A percentile compares a stretch with the other conserved stretches of the same genome.
Conservation (phyloP, 2,329 filamentous ascomycete genomes). For the Zasmidium angulare region DNA sequence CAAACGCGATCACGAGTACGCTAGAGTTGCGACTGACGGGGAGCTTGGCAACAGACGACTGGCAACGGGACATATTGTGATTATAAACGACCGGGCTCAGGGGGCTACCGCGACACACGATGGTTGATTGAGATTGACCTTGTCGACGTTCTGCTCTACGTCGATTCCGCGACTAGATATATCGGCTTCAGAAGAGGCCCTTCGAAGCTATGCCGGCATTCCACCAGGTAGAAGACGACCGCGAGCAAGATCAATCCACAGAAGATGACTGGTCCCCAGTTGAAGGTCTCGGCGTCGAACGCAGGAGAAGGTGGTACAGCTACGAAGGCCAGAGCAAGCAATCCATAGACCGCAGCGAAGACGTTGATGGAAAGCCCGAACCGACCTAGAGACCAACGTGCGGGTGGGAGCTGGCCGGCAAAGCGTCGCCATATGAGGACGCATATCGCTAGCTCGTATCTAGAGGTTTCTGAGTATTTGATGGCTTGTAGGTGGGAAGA, state of each 20-base stretch:
- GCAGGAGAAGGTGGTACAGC: neutral
- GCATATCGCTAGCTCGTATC: conserved; percentile 36
- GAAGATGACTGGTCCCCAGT: conserved; percentile 9
- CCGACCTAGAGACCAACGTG: conserved; percentile 17
- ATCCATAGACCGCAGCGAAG: conserved; percentile 2
- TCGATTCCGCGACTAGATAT: neutral
- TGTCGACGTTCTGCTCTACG: too few species aligned
- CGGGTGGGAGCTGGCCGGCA: conserved; percentile 13
- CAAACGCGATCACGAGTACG: too few species aligned
- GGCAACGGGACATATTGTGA: too few species aligned
- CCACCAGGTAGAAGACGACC: conserved; percentile 2
- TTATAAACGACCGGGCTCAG: too few species aligned
- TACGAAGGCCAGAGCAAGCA: conserved; percentile 1
- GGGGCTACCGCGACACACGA: too few species aligned
- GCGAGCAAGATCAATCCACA: neutral
- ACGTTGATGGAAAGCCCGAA: conserved; percentile 12
- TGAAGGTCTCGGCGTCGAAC: neutral
- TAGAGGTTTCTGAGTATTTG: neutral
- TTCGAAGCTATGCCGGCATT: neutral
- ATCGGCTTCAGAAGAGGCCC: neutral
- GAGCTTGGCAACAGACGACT: too few species aligned
- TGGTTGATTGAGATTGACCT: too few species aligned
- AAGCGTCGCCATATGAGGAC: conserved; percentile 13
- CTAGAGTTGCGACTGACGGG: too few species aligned
- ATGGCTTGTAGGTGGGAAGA: neutral